Conservation (phyloP, 225 moss, liverwort and hornwort species). For the Climacium dendroides region DNA sequence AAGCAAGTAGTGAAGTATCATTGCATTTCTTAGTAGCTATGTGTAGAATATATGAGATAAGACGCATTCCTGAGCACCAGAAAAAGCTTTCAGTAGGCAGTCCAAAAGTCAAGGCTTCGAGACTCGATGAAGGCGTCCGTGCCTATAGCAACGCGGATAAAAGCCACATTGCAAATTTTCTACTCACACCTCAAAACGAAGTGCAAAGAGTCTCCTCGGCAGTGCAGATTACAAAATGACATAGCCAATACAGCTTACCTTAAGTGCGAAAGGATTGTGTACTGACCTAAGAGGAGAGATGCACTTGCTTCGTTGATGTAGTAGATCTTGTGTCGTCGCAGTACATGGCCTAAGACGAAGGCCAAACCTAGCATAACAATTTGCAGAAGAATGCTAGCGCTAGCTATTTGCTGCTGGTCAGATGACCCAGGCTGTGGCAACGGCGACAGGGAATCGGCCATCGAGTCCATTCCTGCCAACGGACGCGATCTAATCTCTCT, state of each 20-base stretch:
- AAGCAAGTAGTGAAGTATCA: background rate
- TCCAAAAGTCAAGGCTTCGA: background rate
- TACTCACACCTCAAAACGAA: background rate
- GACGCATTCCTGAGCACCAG: background rate
- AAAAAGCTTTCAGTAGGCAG: background rate
- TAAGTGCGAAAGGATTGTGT: background rate
- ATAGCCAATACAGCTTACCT: background rate
- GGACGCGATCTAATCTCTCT: background rate
- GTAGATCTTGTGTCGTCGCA: slow-evolving; percentile 93
- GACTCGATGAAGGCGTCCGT: background rate
- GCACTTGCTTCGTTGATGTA: slow-evolving; percentile 95
- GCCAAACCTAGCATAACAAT: slow-evolving; percentile 94
- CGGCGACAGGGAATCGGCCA: slow-evolving; percentile 8
- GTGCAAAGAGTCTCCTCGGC: background rate
- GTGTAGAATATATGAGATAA: background rate
- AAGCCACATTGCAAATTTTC: background rate
- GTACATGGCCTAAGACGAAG: slow-evolving; percentile 84
- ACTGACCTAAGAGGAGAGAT: slow-evolving; percentile 83
- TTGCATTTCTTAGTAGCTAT: background rate
- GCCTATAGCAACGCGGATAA: background rate
- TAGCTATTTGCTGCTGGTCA: slow-evolving; percentile 91
- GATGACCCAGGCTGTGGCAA: slow-evolving; percentile 42
- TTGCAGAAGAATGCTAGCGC: slow-evolving; percentile 92
- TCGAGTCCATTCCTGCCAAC: background rate
- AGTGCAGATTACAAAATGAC: background rate